phyloP scores from a whole-genome alignment of 2,329 filamentous ascomycete genomes.

The Hymenoscyphus salicellus region DNA sequence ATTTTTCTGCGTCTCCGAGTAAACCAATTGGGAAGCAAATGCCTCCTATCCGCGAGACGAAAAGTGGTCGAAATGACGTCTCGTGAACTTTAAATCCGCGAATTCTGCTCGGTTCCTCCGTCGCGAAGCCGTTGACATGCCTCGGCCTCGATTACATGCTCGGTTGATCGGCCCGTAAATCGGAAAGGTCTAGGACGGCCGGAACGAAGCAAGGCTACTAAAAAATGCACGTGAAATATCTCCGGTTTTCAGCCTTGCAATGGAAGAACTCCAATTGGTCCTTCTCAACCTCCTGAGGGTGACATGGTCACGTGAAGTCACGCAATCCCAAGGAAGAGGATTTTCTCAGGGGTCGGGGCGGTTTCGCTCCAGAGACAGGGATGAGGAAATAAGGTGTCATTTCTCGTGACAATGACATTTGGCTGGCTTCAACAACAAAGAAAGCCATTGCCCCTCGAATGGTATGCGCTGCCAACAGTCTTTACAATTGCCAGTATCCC shows the following conservation, averaged over 20 bases:
- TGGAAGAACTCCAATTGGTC: neutral
- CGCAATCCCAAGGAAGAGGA: neutral
- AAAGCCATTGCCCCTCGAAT: neutral
- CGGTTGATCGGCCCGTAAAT: neutral
- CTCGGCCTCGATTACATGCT: neutral
- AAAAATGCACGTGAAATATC: neutral
- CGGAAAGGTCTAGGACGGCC: neutral
- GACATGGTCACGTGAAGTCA: neutral
- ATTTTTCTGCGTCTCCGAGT: neutral
- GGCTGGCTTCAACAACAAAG: neutral
- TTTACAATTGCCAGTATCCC: neutral
- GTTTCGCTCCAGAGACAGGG: neutral
- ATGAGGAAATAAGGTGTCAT: neutral
- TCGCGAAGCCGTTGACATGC: no score
- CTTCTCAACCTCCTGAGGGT: neutral
- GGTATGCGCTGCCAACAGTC: neutral
- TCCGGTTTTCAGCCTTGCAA: neutral
- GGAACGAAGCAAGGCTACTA: neutral
- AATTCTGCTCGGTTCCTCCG: no score
- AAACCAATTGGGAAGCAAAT: neutral
- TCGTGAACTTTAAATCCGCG: neutral
- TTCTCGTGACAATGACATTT: neutral
- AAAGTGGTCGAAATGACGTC: neutral
- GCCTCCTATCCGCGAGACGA: no score
- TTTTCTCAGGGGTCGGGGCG: slow-evolving; percentile 1